These are phyloP conservation scores for Endotrypanum monterogeii DNA, from an alignment of 208 protist genomes.

Conservation along the genomic window DNA sequence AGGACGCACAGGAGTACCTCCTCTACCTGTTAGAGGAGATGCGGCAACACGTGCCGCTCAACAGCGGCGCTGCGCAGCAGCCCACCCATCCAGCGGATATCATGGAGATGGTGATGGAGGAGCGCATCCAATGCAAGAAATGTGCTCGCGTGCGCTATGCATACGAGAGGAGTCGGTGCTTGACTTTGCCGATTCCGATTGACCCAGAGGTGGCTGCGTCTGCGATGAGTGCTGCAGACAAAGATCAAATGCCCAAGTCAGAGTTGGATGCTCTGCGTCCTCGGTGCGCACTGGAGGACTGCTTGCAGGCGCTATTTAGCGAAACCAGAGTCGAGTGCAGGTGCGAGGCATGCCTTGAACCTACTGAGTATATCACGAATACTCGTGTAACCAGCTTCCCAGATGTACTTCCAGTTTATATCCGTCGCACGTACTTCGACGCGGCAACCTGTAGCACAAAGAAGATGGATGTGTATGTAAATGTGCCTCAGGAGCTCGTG, in stretches of 20 bases:
- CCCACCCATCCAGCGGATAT: slow-evolving; percentile 41
- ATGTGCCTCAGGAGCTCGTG: slow-evolving; percentile 71
- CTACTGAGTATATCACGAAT: slow-evolving; percentile 55
- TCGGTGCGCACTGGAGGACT: slow-evolving; percentile 62
- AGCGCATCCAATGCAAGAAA: slow-evolving; percentile 86
- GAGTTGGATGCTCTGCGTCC: slow-evolving; percentile 61
- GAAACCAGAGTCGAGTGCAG: slow-evolving; percentile 59
- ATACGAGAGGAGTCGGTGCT: slow-evolving; percentile 73
- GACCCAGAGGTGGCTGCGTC: slow-evolving; percentile 35
- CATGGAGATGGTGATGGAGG: slow-evolving; percentile 88
- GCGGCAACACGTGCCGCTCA: slow-evolving; percentile 57
- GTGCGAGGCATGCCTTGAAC: slow-evolving; percentile 62
- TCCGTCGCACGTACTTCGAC: slow-evolving; percentile 88
- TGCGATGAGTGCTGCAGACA: slow-evolving; percentile 38
- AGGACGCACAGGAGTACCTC: slow-evolving; percentile 97
- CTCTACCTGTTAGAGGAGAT: slow-evolving; percentile 92
- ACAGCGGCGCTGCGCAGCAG: background rate
- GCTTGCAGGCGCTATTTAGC: slow-evolving; percentile 42
- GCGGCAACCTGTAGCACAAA: slow-evolving; percentile 61
- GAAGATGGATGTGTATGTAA: slow-evolving; percentile 90
- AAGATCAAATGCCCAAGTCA: slow-evolving; percentile 42
- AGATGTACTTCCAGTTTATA: slow-evolving; percentile 74
- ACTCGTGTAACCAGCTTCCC: slow-evolving; percentile 82
- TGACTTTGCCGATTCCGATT: slow-evolving; percentile 90
- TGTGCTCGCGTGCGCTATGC: slow-evolving; percentile 92